Conservation (phyloP, 495 filamentous ascomycete genomes). For the Tetracladium setigerum region DNA sequence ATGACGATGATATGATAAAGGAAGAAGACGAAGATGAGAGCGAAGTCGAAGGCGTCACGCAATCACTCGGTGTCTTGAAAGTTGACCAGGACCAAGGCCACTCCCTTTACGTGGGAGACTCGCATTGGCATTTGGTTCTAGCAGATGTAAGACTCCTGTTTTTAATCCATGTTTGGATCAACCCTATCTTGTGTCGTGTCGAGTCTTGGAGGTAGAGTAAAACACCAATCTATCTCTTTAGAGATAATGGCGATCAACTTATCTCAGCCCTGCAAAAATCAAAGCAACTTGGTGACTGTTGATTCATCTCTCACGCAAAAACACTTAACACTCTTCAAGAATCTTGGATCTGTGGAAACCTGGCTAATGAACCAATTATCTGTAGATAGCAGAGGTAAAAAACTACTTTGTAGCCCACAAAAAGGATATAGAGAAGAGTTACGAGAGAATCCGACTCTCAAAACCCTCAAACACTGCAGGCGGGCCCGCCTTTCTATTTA, state of each 20-base stretch:
- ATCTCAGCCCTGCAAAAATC: too few relatives aligned
- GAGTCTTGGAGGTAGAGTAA: neutral
- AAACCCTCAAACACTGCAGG: slow-evolving; percentile 50
- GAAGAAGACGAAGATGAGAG: slow-evolving; percentile 55
- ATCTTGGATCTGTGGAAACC: neutral
- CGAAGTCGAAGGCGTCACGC: slow-evolving; percentile 80
- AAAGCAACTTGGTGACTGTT: neutral
- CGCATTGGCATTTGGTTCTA: slow-evolving; percentile 85
- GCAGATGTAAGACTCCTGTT: slow-evolving; percentile 53
- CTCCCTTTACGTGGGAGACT: slow-evolving; percentile 77
- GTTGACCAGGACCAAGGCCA: slow-evolving; percentile 74
- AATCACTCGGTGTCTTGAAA: slow-evolving; percentile 81
- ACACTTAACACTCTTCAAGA: neutral
- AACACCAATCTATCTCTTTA: neutral
- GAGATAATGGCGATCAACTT: too few relatives aligned
- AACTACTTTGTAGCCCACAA: slow-evolving; percentile 66
- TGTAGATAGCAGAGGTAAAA: slow-evolving; percentile 86
- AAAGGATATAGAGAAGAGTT: slow-evolving; percentile 47
- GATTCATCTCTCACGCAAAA: neutral
- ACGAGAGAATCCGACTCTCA: slow-evolving; percentile 56
- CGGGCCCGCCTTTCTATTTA: slow-evolving; percentile 68
- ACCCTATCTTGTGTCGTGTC: too few relatives aligned
- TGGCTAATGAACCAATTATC: slow-evolving; percentile 10
- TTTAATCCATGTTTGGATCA: neutral
- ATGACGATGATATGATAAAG: slow-evolving; percentile 48